Conservation (phyloP, 345 rosid species). For the Cardamine occulta region DNA sequence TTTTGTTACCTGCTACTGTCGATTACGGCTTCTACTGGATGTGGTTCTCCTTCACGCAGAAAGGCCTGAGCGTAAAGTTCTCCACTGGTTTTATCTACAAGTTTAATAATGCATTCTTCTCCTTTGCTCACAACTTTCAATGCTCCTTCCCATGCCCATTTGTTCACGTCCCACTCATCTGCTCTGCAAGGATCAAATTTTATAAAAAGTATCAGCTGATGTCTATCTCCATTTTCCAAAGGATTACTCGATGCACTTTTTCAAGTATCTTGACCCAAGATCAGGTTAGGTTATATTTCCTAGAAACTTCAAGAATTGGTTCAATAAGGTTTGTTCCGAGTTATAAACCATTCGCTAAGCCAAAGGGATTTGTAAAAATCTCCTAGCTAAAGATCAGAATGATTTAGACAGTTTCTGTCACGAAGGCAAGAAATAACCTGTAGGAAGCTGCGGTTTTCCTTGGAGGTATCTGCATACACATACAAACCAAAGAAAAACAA, state of each 20-base stretch:
- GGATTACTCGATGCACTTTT: neutral
- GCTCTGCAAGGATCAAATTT: conserved; percentile 62
- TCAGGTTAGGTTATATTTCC: neutral
- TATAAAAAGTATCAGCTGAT: conserved; percentile 27
- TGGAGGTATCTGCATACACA: conserved; percentile 95
- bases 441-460: conserved; percentile 94
- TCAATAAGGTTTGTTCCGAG: conserved; percentile 1
- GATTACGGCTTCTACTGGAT: conserved; percentile 96
- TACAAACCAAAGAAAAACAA: conserved; percentile 9
- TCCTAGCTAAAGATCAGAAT: conserved; percentile 11
- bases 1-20: conserved; percentile 91
- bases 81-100: conserved; percentile 88
- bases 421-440: conserved; percentile 57
- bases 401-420: conserved; percentile 8
- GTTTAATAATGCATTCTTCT: conserved; percentile 96
- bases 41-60: conserved; percentile 87
- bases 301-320: conserved; percentile 16
- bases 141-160: conserved; percentile 98
- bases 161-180: conserved; percentile 98
- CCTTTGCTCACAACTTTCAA: conserved; percentile 89
- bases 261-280: conserved; percentile 3
- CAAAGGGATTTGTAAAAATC: neutral
- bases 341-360: conserved; percentile 7
- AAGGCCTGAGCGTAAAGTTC: conserved; percentile 95
- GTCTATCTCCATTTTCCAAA: conserved; percentile 4